These are phyloP conservation scores for Nitzschia sp. DNA, from an alignment of 108 stramenopile species.

Conservation along the genomic window DNA sequence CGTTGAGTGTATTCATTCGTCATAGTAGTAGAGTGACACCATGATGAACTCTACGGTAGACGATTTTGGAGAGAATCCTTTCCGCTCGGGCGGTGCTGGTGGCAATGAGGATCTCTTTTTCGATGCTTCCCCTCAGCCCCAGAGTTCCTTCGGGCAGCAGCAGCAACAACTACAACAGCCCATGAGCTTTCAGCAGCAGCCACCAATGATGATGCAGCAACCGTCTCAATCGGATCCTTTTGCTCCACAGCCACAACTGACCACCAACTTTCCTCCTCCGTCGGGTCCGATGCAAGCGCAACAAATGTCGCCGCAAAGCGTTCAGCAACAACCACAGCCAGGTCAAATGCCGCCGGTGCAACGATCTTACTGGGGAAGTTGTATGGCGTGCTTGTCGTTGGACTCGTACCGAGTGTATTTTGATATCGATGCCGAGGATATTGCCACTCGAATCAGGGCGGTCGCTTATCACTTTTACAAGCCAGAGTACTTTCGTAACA, in stretches of 20 bases:
- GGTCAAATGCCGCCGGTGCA: slow-evolving; percentile 3
- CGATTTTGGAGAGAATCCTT: slow-evolving; percentile 44
- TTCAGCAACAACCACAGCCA: slow-evolving; percentile 21
- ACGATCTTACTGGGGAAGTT: slow-evolving; percentile 31
- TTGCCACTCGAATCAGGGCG: slow-evolving; percentile 41
- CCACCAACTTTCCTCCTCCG: slow-evolving; percentile 9
- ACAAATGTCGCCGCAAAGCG: slow-evolving; percentile 5
- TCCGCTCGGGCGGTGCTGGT: slow-evolving; percentile 23
- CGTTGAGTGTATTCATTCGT: too few species aligned
- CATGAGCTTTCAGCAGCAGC: slow-evolving; percentile 4
- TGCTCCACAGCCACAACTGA: slow-evolving; percentile 4
- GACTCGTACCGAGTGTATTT: slow-evolving; percentile 53
- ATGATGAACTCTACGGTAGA: slow-evolving; percentile 49
- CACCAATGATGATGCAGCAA: slow-evolving; percentile 8
- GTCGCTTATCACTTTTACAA: slow-evolving; percentile 51
- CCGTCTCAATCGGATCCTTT: slow-evolving; percentile 15
- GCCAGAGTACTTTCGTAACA: slow-evolving; percentile 73
- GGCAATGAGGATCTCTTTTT: slow-evolving; percentile 11
- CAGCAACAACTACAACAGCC: slow-evolving; percentile 10
- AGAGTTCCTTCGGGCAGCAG: background rate
- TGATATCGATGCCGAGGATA: slow-evolving; percentile 57
- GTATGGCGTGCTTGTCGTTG: slow-evolving; percentile 32
- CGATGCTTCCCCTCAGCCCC: slow-evolving; percentile 1
- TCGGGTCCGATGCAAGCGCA: slow-evolving; percentile 23
- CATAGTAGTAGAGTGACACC: too few species aligned